Base-by-base conservation (phyloP, 441 rosid genomes). In the Hura crepitans region DNA sequence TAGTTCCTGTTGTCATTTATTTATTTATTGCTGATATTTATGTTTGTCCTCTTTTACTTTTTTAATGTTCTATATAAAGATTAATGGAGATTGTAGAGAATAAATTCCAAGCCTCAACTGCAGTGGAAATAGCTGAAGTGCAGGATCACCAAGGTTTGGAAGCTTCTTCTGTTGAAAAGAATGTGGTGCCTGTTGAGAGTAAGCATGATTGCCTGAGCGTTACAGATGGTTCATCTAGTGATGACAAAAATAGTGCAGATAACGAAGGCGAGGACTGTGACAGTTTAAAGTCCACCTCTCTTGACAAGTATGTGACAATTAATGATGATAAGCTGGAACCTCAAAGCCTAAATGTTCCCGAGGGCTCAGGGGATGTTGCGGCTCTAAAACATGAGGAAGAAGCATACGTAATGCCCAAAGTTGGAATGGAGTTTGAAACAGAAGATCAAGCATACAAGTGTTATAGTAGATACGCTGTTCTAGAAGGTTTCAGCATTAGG, bases 401-500 rank as follows among this genome's bases (percentile, higher is more conserved):
- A 28, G 46, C 33, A 65, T 75, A 65, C 58, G 42, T 69, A 65
- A 63, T 57, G 47, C 80, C 81, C 6, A 53, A 60, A 65, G 72
- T 71, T 70, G 80, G 76, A n/a, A 59, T 73, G 72, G 78, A 78
- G 72, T 78, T 81, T 54, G 78, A 81, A 60, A 67, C 80, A 22
- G 80, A 81, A 65, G 76, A 78, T 25, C 74, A 73, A 53, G 78
- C 81, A 2, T 78, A 72, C 33, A 64, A 68, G 23, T 78, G 65
- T 70, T 78, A 75, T 18, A 70, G 73, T 67, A 75, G 74, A 70
- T 81, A 78, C 66, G 81, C 80, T 47, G 76, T 75, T 46, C 28
- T 75, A 54, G 64, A 71, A 66, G 84, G 82, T 39, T 81, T 81
- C 66, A 76, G 80, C 20, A 75, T 81, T 64, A 72, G 81, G 33